phyloP scores from a whole-genome alignment of 495 filamentous ascomycete species.

The Trichoderma erinaceum region DNA sequence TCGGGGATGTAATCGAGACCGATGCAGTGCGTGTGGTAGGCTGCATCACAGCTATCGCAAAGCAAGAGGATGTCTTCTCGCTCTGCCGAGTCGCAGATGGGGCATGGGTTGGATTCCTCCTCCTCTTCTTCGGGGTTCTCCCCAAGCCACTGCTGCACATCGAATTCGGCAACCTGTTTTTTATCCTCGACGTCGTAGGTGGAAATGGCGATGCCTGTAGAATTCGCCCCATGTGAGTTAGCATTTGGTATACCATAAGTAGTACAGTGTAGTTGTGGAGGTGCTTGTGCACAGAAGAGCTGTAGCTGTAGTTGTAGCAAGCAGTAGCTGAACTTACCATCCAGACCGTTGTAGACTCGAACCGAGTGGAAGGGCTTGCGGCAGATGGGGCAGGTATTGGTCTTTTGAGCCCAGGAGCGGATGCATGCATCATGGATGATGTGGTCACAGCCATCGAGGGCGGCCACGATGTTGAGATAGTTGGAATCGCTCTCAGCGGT shows the following conservation, averaged over 20 bases:
- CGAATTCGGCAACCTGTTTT: conserved; percentile 82
- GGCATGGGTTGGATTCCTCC: conserved; percentile 59
- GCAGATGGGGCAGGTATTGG: conserved; percentile 97
- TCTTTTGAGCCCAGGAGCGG: conserved; percentile 86
- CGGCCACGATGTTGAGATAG: conserved; percentile 37
- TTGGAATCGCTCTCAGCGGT: conserved; percentile 22
- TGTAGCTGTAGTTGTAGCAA: conserved; percentile 9
- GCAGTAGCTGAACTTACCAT: conserved; percentile 53
- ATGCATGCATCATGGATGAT: conserved; percentile 86
- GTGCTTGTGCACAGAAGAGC: neutral
- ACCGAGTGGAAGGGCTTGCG: conserved; percentile 85
- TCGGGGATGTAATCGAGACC: conserved; percentile 67
- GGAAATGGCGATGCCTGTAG: conserved; percentile 63
- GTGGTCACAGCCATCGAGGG: conserved; percentile 70
- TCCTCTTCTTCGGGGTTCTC: conserved; percentile 65
- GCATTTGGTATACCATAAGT: conserved; percentile 2
- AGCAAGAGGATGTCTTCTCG: conserved; percentile 74
- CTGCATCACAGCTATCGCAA: conserved; percentile 80
- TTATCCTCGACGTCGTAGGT: conserved; percentile 82
- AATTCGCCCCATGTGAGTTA: neutral
- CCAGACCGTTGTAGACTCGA: conserved; percentile 66
- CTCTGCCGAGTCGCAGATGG: conserved; percentile 69
- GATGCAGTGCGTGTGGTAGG: conserved; percentile 81
- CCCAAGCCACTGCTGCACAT: conserved; percentile 70
- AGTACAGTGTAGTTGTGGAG: neutral